Conservation (phyloP, 768 basidiomycete genomes). For the Termitomyces titanicus region DNA sequence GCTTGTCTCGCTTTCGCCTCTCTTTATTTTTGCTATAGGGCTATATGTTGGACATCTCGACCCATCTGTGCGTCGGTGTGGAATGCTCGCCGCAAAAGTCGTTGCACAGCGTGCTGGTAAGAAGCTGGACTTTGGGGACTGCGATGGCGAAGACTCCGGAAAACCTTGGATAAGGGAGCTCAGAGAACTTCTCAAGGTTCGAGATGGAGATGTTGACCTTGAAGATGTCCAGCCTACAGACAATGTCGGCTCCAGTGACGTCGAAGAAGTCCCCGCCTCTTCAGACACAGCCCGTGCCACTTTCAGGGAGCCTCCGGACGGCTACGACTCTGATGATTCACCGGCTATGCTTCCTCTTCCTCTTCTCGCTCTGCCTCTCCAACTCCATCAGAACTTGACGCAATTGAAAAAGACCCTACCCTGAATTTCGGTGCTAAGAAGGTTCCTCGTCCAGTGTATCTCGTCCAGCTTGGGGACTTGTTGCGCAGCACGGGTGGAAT, state of each 20-base stretch:
- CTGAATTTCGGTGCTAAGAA: slow-evolving; percentile 68
- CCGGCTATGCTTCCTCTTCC: slow-evolving; percentile 68
- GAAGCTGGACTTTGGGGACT: slow-evolving; percentile 73
- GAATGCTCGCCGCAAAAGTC: slow-evolving; percentile 90
- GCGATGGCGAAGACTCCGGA: slow-evolving; percentile 74
- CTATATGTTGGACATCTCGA: slow-evolving; percentile 80
- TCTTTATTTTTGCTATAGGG: slow-evolving; percentile 67
- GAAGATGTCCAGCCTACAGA: slow-evolving; percentile 8
- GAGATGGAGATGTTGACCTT: slow-evolving; percentile 49
- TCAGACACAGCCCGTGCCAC: slow-evolving; percentile 13
- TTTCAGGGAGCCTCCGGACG: slow-evolving; percentile 20
- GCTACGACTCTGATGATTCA: slow-evolving; percentile 81
- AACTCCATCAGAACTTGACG: slow-evolving; percentile 74
- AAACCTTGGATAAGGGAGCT: slow-evolving; percentile 63
- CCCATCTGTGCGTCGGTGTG: slow-evolving; percentile 72
- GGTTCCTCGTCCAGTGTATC: slow-evolving; percentile 81
- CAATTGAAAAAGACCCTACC: slow-evolving; percentile 84
- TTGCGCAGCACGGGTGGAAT: slow-evolving; percentile 58
- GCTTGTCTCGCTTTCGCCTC: slow-evolving; percentile 47
- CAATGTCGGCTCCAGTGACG: background rate
- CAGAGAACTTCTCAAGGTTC: slow-evolving; percentile 44
- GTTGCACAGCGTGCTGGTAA: slow-evolving; percentile 61
- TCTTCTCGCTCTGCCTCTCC: slow-evolving; percentile 78
- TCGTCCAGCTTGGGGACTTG: slow-evolving; percentile 77
- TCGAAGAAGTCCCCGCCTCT: background rate